Base-by-base conservation (phyloP, 78 protist species). In the Dictyostelium intermedium region DNA sequence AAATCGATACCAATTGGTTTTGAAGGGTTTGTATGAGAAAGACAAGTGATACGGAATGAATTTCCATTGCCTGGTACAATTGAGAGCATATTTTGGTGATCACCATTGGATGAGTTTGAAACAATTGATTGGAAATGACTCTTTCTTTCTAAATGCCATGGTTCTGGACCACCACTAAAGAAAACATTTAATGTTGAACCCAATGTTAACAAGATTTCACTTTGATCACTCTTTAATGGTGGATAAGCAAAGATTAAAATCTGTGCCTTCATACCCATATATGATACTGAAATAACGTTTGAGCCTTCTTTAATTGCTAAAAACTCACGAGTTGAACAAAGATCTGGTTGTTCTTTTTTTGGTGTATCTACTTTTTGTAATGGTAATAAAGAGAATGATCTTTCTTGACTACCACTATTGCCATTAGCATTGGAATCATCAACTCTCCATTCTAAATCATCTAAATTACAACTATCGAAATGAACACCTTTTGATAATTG, bases 161-260 rank as follows among this genome's bases (percentile, higher is more conserved):
- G 94, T n/a, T 89, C 94, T 39, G 94, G 94, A 50, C 94, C 94
- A 70, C 94, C 94, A 14, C 61, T 69, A 32, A 79, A 83, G 35
- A 37, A 39, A 32, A 89, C 81, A 18, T 34, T 66, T 32, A 34
- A 43, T 5, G 27, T 69, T 16, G 83, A 70, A 7, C 94, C 94
- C 43, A 89, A 60, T 5, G 87, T 47, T 7, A 89, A 56, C 8
- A 89, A 32, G 14, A 74, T 74, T 27, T 89, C 72, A 34, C 69
- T 39, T 23, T 50, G 69, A 25, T 89, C 87, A 25, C 47, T 27
- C n/a, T 30, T 41, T 7, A 89, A 74, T 18, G 85, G 94, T 20
- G 74, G 87, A 50, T 56, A 89, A 16, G 94, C 94, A 80, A 89
- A 70, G 9, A 89, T 41, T 63, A 85, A 79, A n/a, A 37, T 23